These are phyloP conservation scores for Andrographis paniculata DNA, from an alignment of 305 asterid genomes.

Conservation along the genomic window DNA sequence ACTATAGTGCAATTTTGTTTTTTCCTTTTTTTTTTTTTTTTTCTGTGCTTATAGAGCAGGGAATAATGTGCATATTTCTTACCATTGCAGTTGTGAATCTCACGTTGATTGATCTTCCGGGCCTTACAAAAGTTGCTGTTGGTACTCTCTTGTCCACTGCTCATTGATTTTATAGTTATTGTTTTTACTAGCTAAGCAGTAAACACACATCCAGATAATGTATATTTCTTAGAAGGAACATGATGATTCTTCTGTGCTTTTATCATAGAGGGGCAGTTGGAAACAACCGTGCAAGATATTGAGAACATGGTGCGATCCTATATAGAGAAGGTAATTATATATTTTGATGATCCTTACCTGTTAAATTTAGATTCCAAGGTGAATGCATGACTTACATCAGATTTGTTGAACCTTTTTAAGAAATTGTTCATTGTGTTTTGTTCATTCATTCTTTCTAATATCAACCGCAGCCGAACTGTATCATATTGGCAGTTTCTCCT, in stretches of 20 bases:
- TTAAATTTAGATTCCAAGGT: constrained; percentile 1
- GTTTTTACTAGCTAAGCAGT: constrained; percentile 11
- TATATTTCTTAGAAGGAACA: constrained; percentile 1
- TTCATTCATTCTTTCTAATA: constrained; percentile 15
- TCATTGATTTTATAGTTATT: constrained; percentile 8
- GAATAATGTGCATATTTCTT: constrained; percentile 20
- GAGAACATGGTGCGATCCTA: constrained; percentile 94
- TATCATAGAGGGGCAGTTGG: constrained; percentile 82
- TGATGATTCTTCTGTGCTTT: constrained; percentile 11
- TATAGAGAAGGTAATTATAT: constrained; percentile 72
- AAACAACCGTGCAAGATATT: constrained; percentile 70
- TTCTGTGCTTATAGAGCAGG: constrained; percentile 10
- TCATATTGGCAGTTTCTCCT: constrained; percentile 90
- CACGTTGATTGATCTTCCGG: constrained; percentile 96
- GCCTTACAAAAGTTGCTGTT: constrained; percentile 93
- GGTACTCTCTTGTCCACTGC: constrained; percentile 43
- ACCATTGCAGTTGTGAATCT: constrained; percentile 76
- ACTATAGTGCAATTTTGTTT: too few species aligned
- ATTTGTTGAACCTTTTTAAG: constrained; percentile 1
- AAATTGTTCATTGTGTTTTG: constrained; percentile 11
- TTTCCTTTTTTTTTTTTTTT: constrained; percentile 5
- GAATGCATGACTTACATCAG: constrained; percentile 3
- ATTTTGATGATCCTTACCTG: constrained; percentile 2
- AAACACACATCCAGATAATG: not conserved
- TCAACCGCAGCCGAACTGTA: constrained; percentile 85